Percentiles rank a stretch among this genome's conserved stretches.
Conservation (phyloP, 257 asterid species). For the Gentiana dahurica region DNA sequence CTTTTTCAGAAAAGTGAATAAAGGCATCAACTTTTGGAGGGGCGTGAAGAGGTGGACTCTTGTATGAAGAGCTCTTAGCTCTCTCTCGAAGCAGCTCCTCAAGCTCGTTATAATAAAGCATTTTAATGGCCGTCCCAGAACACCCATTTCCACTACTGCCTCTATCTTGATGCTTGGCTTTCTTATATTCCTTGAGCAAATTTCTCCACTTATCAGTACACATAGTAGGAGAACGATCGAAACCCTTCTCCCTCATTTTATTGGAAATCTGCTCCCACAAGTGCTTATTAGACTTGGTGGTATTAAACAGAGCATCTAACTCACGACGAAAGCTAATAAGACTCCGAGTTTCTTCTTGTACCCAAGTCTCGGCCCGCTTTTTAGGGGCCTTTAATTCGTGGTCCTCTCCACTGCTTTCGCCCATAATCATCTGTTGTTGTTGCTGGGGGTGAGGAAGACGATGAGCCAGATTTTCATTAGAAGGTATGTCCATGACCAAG, state of each 20-base stretch:
- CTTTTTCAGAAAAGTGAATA: conserved; percentile 80
- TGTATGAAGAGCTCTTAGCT: conserved; percentile 38
- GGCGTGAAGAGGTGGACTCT: conserved; percentile 25
- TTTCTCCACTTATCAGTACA: conserved; percentile 96
- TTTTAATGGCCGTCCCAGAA: conserved; percentile 21
- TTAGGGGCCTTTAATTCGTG: conserved; percentile 44
- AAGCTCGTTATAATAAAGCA: conserved; percentile 60
- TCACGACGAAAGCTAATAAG: conserved; percentile 64
- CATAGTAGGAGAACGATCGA: conserved; percentile 87
- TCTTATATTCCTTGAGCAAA: conserved; percentile 77
- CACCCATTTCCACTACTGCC: conserved; percentile 32
- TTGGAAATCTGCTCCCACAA: conserved; percentile 77
- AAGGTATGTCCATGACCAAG: conserved; percentile 12
- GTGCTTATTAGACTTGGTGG: conserved; percentile 76
- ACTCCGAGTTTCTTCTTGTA: conserved; percentile 62
- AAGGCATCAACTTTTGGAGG: conserved; percentile 53
- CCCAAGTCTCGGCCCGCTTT: conserved; percentile 93
- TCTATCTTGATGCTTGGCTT: conserved; percentile 44
- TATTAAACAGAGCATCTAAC: conserved; percentile 60
- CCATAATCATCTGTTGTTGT: conserved; percentile 25
- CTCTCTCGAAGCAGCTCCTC: conserved; percentile 64
- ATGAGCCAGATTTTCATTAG: conserved; percentile 8
- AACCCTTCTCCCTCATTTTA: conserved; percentile 90
- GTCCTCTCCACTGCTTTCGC: conserved; percentile 35
- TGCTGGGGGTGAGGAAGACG: conserved; percentile 1